Percentiles rank a stretch among this genome's conserved stretches.
Evolutionary conservation across 2,329 filamentous ascomycete genomes (phyloP).

Genomic region (Arthrobotrys conoides): DNA sequence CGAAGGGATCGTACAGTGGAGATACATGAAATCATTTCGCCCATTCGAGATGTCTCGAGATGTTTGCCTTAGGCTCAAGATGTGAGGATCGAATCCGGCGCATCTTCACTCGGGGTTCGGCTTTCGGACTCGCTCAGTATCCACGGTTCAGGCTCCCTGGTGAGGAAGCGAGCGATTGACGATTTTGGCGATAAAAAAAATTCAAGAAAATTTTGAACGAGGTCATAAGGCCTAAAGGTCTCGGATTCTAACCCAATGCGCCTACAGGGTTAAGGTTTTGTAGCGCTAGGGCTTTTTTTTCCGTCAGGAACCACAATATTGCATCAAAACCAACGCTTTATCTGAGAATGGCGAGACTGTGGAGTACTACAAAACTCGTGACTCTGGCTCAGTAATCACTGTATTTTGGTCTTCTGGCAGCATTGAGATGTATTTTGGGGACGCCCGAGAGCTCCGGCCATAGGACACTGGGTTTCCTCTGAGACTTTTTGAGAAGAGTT

Average conservation of each 20-base stretch:
- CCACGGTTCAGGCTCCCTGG: slow-evolving; percentile 12
- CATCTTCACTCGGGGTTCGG: slow-evolving; percentile 15
- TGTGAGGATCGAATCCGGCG: slow-evolving; percentile 29
- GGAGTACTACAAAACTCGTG: slow-evolving; percentile 37
- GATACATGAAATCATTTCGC: slow-evolving; percentile 4
- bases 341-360: slow-evolving; percentile 37
- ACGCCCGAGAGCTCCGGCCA: slow-evolving; percentile 6
- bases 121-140: slow-evolving; percentile 29
- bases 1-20: not conserved
- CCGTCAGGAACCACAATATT: slow-evolving; percentile 21
- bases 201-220: slow-evolving; percentile 18
- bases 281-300: slow-evolving; percentile 25
- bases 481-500: slow-evolving; percentile 31
- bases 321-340: not conserved
- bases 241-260: slow-evolving; percentile 26
- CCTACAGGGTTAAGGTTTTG: slow-evolving; percentile 18
- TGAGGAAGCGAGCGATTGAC: slow-evolving; percentile 14
- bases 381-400: slow-evolving; percentile 34
- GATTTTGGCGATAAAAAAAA: slow-evolving; percentile 26
- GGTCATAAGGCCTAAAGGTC: slow-evolving; percentile 43
- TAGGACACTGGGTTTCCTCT: not conserved
- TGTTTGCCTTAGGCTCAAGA: slow-evolving; percentile 13
- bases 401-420: not conserved
- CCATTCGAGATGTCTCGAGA: slow-evolving; percentile 7
- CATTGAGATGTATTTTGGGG: not conserved